phyloP scores from a whole-genome alignment of 768 basidiomycete species.

The Psilocybe cyanescens region DNA sequence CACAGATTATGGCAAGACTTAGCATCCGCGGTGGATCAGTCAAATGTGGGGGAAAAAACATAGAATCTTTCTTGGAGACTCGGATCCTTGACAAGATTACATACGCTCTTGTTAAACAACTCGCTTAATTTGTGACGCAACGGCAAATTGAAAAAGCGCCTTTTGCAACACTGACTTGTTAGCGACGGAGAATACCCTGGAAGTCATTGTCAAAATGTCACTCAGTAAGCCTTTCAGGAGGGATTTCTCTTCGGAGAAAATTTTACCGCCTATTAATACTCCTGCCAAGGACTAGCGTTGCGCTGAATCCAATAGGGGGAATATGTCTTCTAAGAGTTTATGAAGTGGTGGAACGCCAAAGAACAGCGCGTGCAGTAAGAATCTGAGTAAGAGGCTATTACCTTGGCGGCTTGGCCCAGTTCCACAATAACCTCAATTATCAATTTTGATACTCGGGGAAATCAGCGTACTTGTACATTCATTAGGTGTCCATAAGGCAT shows the following conservation, averaged over 20 bases:
- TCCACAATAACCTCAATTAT: slow-evolving; percentile 11
- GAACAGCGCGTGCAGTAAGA: slow-evolving; percentile 63
- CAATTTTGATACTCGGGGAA: too few species aligned
- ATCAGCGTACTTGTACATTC: too few species aligned
- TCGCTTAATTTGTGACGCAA: slow-evolving; percentile 58
- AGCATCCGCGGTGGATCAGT: slow-evolving; percentile 34
- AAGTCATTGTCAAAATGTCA: slow-evolving; percentile 44
- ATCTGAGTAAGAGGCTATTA: slow-evolving; percentile 39
- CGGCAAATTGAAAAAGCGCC: slow-evolving; percentile 72
- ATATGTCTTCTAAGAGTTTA: slow-evolving; percentile 63
- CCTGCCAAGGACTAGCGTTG: slow-evolving; percentile 48
- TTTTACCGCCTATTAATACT: slow-evolving; percentile 26
- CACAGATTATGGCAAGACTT: too few species aligned
- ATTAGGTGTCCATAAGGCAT: too few species aligned
- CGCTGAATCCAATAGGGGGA: slow-evolving; percentile 90
- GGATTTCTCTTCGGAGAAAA: slow-evolving; percentile 14
- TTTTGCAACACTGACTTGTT: slow-evolving; percentile 73
- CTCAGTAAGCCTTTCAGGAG: slow-evolving; percentile 14
- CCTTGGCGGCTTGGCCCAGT: slow-evolving; percentile 21
- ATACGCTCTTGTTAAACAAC: slow-evolving; percentile 62
- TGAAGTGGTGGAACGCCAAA: slow-evolving; percentile 89
- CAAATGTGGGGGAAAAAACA: slow-evolving; percentile 40
- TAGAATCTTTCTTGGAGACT: slow-evolving; percentile 86
- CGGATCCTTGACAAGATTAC: slow-evolving; percentile 80
- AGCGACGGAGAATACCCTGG: slow-evolving; percentile 66